Evolutionary conservation across 371 early-diverging fungal genomes (phyloP).

Genomic region (Actinomortierella wolfii): DNA sequence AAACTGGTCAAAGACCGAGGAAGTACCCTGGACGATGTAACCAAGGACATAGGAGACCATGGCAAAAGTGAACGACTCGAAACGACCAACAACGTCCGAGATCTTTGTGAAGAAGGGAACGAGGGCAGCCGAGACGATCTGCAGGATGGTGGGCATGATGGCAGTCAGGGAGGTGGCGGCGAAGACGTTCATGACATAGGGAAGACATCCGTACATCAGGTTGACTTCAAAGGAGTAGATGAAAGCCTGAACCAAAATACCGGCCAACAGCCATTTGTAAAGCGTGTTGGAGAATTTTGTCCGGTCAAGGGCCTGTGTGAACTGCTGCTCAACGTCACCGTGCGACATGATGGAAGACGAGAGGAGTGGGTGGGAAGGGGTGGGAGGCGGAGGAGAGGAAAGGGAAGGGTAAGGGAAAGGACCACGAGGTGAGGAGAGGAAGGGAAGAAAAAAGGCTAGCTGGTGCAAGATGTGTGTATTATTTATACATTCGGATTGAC

Average conservation of each 20-base stretch:
- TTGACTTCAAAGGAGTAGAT: constrained; percentile 36
- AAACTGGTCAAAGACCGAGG: constrained; percentile 32
- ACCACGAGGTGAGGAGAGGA: not conserved
- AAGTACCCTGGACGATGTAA: constrained; percentile 43
- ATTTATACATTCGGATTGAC: too few relatives aligned
- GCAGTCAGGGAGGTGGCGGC: constrained; percentile 22
- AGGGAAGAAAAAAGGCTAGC: not conserved
- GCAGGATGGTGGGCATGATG: constrained; percentile 46
- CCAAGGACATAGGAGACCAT: constrained; percentile 49
- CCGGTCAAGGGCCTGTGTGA: not conserved
- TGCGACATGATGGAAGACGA: not conserved
- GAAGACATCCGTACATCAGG: constrained; percentile 25
- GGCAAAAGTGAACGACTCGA: constrained; percentile 45
- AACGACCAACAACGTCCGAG: constrained; percentile 51
- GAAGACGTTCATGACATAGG: constrained; percentile 32
- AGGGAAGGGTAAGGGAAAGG: not conserved
- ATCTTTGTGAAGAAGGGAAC: constrained; percentile 55
- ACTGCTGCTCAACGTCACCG: not conserved
- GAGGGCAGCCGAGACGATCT: constrained; percentile 49
- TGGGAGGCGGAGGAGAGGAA: not conserved
- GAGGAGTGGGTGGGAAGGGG: not conserved
- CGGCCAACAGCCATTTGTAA: not conserved
- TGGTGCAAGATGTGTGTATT: too few relatives aligned
- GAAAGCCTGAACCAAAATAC: constrained; percentile 31
- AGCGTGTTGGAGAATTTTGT: not conserved